Evolutionary conservation across 371 early-diverging fungal genomes (phyloP).

Genomic region (Mucor irregularis): DNA sequence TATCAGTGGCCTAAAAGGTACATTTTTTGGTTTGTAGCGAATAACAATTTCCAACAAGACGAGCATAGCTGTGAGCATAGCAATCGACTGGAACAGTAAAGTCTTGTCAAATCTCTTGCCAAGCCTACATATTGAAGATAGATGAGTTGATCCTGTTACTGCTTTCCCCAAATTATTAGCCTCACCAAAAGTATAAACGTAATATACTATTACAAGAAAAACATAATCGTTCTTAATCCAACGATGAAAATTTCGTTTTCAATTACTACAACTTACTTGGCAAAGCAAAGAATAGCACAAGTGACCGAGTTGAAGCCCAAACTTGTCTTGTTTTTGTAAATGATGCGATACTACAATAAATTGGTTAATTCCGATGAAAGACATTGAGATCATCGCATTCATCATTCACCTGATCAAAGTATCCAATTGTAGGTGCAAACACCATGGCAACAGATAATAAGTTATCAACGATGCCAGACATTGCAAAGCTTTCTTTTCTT

Average conservation of each 20-base stretch:
- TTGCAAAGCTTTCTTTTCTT: no score
- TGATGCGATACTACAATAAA: slow-evolving; percentile 24
- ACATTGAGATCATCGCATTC: not conserved
- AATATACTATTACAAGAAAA: slow-evolving; percentile 40
- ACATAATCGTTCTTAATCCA: no score
- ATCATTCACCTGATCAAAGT: slow-evolving; percentile 36
- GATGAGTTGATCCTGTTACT: not conserved
- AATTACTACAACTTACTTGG: slow-evolving; percentile 24
- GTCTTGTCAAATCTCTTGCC: slow-evolving; percentile 62
- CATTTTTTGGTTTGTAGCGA: slow-evolving; percentile 19
- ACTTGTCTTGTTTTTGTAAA: slow-evolving; percentile 31
- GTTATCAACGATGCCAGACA: slow-evolving; percentile 17
- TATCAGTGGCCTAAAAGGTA: slow-evolving; percentile 11
- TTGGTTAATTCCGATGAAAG: not conserved
- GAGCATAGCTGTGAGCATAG: slow-evolving; percentile 62
- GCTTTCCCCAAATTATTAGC: not conserved
- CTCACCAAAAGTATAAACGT: slow-evolving; percentile 63
- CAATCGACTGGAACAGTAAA: slow-evolving; percentile 59
- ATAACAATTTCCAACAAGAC: slow-evolving; percentile 51
- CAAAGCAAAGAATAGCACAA: slow-evolving; percentile 39
- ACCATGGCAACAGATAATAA: slow-evolving; percentile 34
- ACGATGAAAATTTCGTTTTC: not conserved
- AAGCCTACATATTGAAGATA: slow-evolving; percentile 29
- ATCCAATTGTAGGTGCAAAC: slow-evolving; percentile 36
- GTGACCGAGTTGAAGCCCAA: slow-evolving; percentile 37